A percentile compares a stretch with the other conserved stretches of the same genome.
phyloP scores from a whole-genome alignment of 306 rosid genomes.

The Ceratonia siliqua region DNA sequence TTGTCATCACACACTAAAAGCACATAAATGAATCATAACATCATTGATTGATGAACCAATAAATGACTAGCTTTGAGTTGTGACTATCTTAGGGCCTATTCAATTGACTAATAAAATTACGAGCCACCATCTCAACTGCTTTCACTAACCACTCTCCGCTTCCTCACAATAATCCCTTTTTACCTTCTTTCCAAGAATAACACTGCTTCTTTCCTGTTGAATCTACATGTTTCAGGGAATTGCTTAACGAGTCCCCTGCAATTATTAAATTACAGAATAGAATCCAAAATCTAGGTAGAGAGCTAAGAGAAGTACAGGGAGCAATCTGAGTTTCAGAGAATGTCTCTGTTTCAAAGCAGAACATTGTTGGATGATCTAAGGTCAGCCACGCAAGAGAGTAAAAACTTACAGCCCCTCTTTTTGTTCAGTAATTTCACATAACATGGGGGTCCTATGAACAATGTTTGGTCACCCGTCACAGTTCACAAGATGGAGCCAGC shows the following conservation, averaged over 20 bases:
- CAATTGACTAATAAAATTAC: neutral
- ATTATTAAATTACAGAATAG: neutral
- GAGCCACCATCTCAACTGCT: neutral
- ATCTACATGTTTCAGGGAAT: neutral
- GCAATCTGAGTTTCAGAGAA: constrained; percentile 7
- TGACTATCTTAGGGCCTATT: neutral
- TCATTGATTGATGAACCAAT: neutral
- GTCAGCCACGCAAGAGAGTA: neutral
- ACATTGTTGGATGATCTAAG: neutral
- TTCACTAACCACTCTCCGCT: neutral
- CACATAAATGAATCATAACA: neutral
- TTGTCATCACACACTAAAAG: neutral
- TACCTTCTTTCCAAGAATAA: neutral
- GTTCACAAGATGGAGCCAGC: neutral
- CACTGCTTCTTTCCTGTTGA: neutral
- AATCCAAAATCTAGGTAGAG: neutral
- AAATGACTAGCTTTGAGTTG: neutral
- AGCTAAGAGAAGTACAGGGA: neutral
- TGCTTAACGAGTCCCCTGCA: neutral
- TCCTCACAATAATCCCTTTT: neutral
- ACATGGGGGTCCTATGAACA: neutral
- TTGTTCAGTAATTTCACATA: neutral
- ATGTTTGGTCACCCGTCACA: neutral
- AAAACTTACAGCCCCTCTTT: neutral
- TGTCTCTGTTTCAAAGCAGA: neutral